These are phyloP conservation scores for Grosmannia serpens DNA, from an alignment of 2,329 filamentous ascomycete species.

Conservation along the genomic window DNA sequence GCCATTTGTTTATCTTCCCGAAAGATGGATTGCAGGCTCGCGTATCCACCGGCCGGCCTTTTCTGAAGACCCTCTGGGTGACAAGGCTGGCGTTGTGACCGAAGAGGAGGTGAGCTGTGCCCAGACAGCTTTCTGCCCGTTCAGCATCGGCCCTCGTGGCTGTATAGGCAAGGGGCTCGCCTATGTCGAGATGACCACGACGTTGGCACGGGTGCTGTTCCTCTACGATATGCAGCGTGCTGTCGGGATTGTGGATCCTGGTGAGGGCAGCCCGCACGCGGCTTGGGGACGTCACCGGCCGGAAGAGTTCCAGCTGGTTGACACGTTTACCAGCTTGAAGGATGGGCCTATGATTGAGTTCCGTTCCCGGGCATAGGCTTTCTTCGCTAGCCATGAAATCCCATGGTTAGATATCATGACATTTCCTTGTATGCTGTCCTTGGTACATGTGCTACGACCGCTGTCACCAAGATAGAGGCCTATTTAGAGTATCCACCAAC, in stretches of 20 bases:
- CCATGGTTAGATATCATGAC: background rate
- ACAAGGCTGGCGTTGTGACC: conserved; percentile 22
- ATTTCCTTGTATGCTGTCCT: too few relatives aligned
- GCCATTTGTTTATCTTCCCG: conserved; percentile 47
- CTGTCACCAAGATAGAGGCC: too few relatives aligned
- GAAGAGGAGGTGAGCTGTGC: conserved; percentile 43
- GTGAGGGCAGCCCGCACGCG: conserved; percentile 35
- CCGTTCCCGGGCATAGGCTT: conserved; percentile 11
- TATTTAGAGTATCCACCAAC: too few relatives aligned
- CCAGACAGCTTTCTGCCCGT: conserved; percentile 62
- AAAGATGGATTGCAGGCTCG: conserved; percentile 50
- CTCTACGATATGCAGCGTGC: conserved; percentile 48
- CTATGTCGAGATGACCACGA: conserved; percentile 54
- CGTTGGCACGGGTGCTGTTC: conserved; percentile 49
- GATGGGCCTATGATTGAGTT: conserved; percentile 60
- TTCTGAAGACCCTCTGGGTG: background rate
- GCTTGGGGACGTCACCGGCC: conserved; percentile 44
- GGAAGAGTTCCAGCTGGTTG: conserved; percentile 56
- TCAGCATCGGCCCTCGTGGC: conserved; percentile 56
- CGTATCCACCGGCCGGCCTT: conserved; percentile 8
- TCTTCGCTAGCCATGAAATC: background rate
- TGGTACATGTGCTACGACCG: too few relatives aligned
- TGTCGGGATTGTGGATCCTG: conserved; percentile 35
- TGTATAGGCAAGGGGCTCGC: conserved; percentile 63
- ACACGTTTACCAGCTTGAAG: conserved; percentile 65